Evolutionary conservation across 2,329 filamentous ascomycete genomes (phyloP).

Genomic region (Erysiphe pulchra): DNA sequence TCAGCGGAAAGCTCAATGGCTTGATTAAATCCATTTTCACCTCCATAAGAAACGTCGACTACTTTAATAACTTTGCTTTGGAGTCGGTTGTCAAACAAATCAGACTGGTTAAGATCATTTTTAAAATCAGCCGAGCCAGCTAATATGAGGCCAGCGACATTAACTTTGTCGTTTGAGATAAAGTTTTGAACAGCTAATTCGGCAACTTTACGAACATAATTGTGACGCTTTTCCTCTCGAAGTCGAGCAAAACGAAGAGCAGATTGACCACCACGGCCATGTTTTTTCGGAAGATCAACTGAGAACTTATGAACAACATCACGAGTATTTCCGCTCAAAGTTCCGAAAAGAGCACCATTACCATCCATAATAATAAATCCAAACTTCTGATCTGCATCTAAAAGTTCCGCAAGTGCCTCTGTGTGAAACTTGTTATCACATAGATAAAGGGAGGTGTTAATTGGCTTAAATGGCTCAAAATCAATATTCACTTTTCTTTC

Average conservation of each 20-base stretch:
- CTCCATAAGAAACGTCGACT: slow-evolving; percentile 94
- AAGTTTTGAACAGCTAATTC: slow-evolving; percentile 97
- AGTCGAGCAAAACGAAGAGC: slow-evolving; percentile 98
- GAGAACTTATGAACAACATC: slow-evolving; percentile 96
- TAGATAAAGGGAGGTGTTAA: slow-evolving; percentile 97
- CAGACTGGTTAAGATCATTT: slow-evolving; percentile 92
- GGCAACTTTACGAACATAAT: slow-evolving; percentile 97
- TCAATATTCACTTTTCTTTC: slow-evolving; percentile 99
- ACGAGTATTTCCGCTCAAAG: slow-evolving; percentile 86
- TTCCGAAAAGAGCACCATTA: slow-evolving; percentile 93
- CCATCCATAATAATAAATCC: slow-evolving; percentile 99
- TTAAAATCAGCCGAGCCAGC: slow-evolving; percentile 98
- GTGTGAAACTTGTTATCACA: slow-evolving; percentile 99
- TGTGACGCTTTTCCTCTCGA: slow-evolving; percentile 97
- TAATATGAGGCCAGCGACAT: slow-evolving; percentile 82
- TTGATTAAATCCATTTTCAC: slow-evolving; percentile 99
- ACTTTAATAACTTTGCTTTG: slow-evolving; percentile 96
- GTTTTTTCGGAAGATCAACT: slow-evolving; percentile 97
- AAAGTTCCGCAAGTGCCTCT: slow-evolving; percentile 82
- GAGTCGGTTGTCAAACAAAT: slow-evolving; percentile 85
- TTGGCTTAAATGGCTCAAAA: slow-evolving; percentile 98
- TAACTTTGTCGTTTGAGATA: slow-evolving; percentile 95
- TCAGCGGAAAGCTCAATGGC: slow-evolving; percentile 88
- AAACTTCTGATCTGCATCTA: slow-evolving; percentile 97
- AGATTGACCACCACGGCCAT: slow-evolving; percentile 99